Evolutionary conservation across 1,139 yeast genomes (phyloP).

Genomic region (Pichia sp.): DNA sequence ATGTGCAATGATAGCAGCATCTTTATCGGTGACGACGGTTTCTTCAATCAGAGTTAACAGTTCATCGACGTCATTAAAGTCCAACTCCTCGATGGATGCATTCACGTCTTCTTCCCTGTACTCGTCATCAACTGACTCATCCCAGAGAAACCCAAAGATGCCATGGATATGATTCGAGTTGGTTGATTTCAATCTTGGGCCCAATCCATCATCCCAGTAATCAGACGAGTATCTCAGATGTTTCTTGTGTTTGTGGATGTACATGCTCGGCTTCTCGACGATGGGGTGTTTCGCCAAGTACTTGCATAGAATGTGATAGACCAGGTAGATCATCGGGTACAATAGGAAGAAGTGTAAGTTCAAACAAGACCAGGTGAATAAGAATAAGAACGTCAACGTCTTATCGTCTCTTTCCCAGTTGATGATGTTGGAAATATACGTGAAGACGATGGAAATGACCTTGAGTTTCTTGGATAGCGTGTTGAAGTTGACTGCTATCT

Average conservation of each 20-base stretch:
- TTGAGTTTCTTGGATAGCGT: slow-evolving; percentile 28
- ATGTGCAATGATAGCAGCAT: no score
- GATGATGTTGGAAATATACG: slow-evolving; percentile 50
- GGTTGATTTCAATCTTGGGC: slow-evolving; percentile 45
- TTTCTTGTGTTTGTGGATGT: slow-evolving; percentile 42
- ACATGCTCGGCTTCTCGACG: slow-evolving; percentile 34
- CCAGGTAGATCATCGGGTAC: slow-evolving; percentile 57
- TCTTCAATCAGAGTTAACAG: neutral
- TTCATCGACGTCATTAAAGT: slow-evolving; percentile 1
- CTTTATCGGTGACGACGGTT: no score
- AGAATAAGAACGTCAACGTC: slow-evolving; percentile 50
- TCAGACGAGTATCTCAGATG: neutral
- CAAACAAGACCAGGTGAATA: slow-evolving; percentile 59
- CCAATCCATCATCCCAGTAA: slow-evolving; percentile 47
- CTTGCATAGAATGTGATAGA: slow-evolving; percentile 68
- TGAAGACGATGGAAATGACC: slow-evolving; percentile 52
- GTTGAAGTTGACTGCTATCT: slow-evolving; percentile 15
- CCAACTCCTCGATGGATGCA: neutral
- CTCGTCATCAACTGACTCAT: slow-evolving; percentile 1
- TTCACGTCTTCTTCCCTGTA: neutral
- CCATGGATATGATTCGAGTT: slow-evolving; percentile 18
- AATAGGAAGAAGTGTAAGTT: slow-evolving; percentile 70
- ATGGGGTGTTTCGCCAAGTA: slow-evolving; percentile 71
- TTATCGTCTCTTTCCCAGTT: slow-evolving; percentile 65
- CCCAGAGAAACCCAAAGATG: slow-evolving; percentile 21